Percentiles rank a stretch among this genome's conserved stretches.
Conservation (phyloP, 768 basidiomycete genomes). For the Hygrophoropsis aurantiaca region DNA sequence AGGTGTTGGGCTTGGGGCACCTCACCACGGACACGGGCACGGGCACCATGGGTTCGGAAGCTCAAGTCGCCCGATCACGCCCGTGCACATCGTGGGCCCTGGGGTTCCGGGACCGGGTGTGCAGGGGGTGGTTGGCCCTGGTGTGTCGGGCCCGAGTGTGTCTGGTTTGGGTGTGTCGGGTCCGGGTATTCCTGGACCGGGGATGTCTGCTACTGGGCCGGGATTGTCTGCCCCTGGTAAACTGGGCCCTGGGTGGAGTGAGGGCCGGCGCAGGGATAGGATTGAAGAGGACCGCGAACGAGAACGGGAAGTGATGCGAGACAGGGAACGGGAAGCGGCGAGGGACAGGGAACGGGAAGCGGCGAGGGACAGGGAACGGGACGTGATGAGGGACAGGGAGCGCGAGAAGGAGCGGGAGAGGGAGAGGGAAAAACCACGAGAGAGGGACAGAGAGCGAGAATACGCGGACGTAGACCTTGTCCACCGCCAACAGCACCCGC, state of each 20-base stretch:
- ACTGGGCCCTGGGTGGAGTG: conserved; percentile 24
- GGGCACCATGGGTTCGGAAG: neutral
- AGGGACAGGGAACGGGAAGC: conserved; percentile 28
- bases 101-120: neutral
- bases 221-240: conserved; percentile 15
- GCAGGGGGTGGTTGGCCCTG: conserved; percentile 10
- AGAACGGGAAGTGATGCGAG: conserved; percentile 36
- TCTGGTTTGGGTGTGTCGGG: too few relatives aligned
- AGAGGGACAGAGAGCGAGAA: conserved; percentile 29
- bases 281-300: conserved; percentile 33
- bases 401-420: conserved; percentile 23
- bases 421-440: conserved; percentile 17
- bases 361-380: conserved; percentile 27
- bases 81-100: neutral
- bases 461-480: conserved; percentile 22
- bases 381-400: conserved; percentile 13
- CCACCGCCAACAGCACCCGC: conserved; percentile 33
- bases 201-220: conserved; percentile 21
- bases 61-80: neutral
- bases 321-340: conserved; percentile 30
- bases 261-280: conserved; percentile 33
- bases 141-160: too few relatives aligned
- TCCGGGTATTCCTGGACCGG: neutral
- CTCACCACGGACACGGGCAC: neutral
- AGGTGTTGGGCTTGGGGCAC: neutral